phyloP scores from a whole-genome alignment of 768 basidiomycete species.

The Nidula microcarpa region DNA sequence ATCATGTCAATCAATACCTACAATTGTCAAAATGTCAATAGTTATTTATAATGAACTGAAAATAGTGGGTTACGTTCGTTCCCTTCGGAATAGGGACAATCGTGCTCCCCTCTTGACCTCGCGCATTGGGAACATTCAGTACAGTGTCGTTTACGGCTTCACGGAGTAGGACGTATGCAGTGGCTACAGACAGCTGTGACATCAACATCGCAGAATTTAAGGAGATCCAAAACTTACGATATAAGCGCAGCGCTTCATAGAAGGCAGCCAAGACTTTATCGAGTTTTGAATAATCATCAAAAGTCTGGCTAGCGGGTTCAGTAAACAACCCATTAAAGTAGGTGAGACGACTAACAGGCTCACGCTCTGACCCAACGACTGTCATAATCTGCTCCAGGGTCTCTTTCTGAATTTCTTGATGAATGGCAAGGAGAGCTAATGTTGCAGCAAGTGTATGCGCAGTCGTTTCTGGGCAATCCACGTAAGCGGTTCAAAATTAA shows the following conservation, averaged over 20 bases:
- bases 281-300: slow-evolving; percentile 37
- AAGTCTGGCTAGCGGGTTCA: slow-evolving; percentile 15
- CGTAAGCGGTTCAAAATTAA: not conserved
- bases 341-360: slow-evolving; percentile 20
- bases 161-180: slow-evolving; percentile 35
- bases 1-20: no score
- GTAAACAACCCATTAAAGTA: not conserved
- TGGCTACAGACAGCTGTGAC: no score
- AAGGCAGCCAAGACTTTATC: slow-evolving; percentile 42
- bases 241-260: not conserved
- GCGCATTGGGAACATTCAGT: slow-evolving; percentile 34
- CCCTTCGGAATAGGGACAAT: slow-evolving; percentile 31
- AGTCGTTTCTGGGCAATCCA: slow-evolving; percentile 37
- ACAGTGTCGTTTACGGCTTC: slow-evolving; percentile 40
- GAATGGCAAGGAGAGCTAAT: slow-evolving; percentile 39
- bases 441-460: slow-evolving; percentile 46
- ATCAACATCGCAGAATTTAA: no score
- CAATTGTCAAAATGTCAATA: no score
- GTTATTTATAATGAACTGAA: no score
- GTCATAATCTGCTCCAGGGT: slow-evolving; percentile 39
- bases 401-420: slow-evolving; percentile 46
- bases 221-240: not conserved
- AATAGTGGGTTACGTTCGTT: no score
- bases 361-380: slow-evolving; percentile 27
- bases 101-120: slow-evolving; percentile 32